Base-by-base conservation (phyloP, 768 basidiomycete genomes). In the Termitomyces sp. region DNA sequence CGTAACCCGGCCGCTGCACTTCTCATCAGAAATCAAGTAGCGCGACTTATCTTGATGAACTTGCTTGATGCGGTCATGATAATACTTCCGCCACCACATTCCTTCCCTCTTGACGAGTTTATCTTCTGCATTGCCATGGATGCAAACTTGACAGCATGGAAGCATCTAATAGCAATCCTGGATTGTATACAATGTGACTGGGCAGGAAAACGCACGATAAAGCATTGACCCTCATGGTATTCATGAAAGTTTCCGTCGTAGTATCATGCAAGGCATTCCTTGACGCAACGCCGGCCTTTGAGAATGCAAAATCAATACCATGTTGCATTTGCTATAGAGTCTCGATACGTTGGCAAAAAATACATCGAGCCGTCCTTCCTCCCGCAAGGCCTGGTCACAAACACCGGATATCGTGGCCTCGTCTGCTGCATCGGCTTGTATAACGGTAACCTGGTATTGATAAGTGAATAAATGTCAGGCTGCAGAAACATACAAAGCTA, bases 341-440 rank as follows among this genome's bases (percentile, higher is more conserved):
- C n/a, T 47, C 83, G n/a, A 52, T 65, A 92, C 94, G 68, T 98
- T 97, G 34, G 95, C 95, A 67, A 94, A 98, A 78, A 97, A 97
- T 60, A 95, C 85, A 62, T 98, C 95, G 12, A 98, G 76, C 57
- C 84, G 80, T 9, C 94, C 93, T 66, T 95, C 87, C 58, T 97
- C 93, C 42, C 80, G 71, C 32, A 93, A 64, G 2, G 89, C 91
- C 56, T 76, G 84, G 55, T 86, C 73, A 68, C 94, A 93, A 1
- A 94, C 68, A 6, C 70, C 72, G 21, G 81, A 75, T 55, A 97
- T 86, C 10, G 86, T 79, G 12, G 70, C 62, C 52, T 93, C 86
- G 65, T 92, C 85, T 19, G 93, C 86, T 14, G 94, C 94, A 67
- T 98, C 95, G 14, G 83, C 94, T 66, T 86, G 81, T 34, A 88